These are phyloP conservation scores for Phytopythium delawarense DNA, from an alignment of 352 stramenopile species.

Conservation along the genomic window DNA sequence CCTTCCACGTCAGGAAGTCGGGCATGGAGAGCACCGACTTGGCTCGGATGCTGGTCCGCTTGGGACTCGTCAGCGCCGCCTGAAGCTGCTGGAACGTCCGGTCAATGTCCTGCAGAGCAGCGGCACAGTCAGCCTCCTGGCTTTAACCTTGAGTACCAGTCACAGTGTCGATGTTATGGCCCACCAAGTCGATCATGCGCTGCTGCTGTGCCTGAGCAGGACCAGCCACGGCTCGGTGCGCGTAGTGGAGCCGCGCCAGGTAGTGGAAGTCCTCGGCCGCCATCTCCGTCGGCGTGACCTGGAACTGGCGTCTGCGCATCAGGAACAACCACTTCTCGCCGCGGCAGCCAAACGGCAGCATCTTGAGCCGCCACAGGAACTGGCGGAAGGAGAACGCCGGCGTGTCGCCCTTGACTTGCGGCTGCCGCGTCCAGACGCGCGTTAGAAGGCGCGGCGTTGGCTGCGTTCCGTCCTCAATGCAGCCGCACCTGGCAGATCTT, in stretches of 20 bases:
- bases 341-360: conserved; percentile 39
- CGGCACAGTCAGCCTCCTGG: background rate
- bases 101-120: conserved; percentile 27
- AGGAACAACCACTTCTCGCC: conserved; percentile 51
- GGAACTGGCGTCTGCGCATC: conserved; percentile 29
- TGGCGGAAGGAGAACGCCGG: conserved; percentile 38
- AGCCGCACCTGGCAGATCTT: conserved; percentile 28
- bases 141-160: background rate
- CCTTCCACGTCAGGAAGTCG: conserved; percentile 34
- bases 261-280: conserved; percentile 30
- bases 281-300: conserved; percentile 23
- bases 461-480: too few relatives aligned
- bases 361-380: conserved; percentile 42
- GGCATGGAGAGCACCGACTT: conserved; percentile 26
- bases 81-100: conserved; percentile 44
- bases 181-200: conserved; percentile 32
- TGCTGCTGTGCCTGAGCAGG: conserved; percentile 26
- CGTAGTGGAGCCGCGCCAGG: conserved; percentile 11
- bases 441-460: background rate
- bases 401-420: conserved; percentile 30
- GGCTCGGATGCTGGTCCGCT: conserved; percentile 11
- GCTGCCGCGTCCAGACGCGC: conserved; percentile 7
- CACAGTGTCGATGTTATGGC: background rate
- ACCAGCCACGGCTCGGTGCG: conserved; percentile 5
- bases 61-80: conserved; percentile 15